Evolutionary conservation across 2,329 filamentous ascomycete genomes (phyloP).

Genomic region (Penicillium sp.): DNA sequence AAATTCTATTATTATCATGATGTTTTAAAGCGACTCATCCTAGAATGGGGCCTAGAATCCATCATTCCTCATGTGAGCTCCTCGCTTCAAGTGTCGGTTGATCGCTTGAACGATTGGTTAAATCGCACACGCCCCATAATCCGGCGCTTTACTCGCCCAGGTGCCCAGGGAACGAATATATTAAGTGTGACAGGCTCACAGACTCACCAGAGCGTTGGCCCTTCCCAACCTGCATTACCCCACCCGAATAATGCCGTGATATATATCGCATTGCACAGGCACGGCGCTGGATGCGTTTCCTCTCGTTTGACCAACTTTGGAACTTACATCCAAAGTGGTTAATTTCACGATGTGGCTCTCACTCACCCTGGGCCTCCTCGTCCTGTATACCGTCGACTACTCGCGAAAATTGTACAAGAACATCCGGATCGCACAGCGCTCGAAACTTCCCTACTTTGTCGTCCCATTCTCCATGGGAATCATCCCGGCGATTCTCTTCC

Average conservation of each 20-base stretch:
- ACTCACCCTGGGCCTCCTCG: constrained; percentile 10
- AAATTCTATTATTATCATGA: too few species aligned
- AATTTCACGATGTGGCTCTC: constrained; percentile 10
- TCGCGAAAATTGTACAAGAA: constrained; percentile 32
- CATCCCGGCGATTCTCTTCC: constrained; percentile 9
- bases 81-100: background rate
- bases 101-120: background rate
- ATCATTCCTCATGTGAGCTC: too few species aligned
- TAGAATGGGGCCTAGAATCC: too few species aligned
- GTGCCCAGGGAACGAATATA: background rate
- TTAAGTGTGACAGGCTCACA: background rate
- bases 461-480: constrained; percentile 10
- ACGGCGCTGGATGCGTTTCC: background rate
- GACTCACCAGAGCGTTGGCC: too few species aligned
- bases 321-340: background rate
- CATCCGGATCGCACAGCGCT: constrained; percentile 15
- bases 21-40: too few species aligned
- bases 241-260: background rate
- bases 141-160: background rate
- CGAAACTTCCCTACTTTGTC: constrained; percentile 21
- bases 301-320: background rate
- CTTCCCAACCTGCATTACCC: background rate
- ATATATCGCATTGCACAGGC: background rate
- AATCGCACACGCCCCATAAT: background rate
- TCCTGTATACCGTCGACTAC: constrained; percentile 10